Conservation (phyloP, 495 filamentous ascomycete genomes). For the Elasticomyces elasticus region DNA sequence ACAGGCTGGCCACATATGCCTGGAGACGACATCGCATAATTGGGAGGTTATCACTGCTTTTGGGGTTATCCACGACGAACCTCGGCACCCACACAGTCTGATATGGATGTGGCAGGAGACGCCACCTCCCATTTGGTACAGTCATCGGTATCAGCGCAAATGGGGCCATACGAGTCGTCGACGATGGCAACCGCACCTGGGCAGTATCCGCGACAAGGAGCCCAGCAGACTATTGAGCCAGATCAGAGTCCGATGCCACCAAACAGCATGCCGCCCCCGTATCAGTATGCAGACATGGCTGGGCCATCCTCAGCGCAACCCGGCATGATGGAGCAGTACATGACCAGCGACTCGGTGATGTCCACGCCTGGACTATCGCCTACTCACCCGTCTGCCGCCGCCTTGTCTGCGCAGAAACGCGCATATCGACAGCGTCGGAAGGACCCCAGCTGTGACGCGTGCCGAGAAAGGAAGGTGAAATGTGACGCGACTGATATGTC, state of each 20-base stretch:
- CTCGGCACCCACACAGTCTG: no score
- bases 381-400: slow-evolving; percentile 30
- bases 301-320: not conserved
- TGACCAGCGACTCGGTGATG: slow-evolving; percentile 21
- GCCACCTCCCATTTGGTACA: no score
- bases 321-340: slow-evolving; percentile 15
- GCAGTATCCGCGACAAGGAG: not conserved
- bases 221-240: not conserved
- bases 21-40: not conserved
- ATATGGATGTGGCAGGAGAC: no score
- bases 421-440: slow-evolving; percentile 92
- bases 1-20: not conserved
- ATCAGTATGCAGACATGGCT: slow-evolving; percentile 11
- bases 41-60: not conserved
- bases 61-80: no score
- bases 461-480: slow-evolving; percentile 96
- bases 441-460: slow-evolving; percentile 96
- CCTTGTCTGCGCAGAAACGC: slow-evolving; percentile 59
- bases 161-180: no score
- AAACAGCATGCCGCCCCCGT: slow-evolving; percentile 6
- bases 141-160: no score
- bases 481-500: slow-evolving; percentile 95
- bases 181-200: not conserved
- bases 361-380: slow-evolving; percentile 38
- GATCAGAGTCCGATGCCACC: not conserved